Base-by-base conservation (phyloP, 108 stramenopile genomes). In the Cyclotella atomus region DNA sequence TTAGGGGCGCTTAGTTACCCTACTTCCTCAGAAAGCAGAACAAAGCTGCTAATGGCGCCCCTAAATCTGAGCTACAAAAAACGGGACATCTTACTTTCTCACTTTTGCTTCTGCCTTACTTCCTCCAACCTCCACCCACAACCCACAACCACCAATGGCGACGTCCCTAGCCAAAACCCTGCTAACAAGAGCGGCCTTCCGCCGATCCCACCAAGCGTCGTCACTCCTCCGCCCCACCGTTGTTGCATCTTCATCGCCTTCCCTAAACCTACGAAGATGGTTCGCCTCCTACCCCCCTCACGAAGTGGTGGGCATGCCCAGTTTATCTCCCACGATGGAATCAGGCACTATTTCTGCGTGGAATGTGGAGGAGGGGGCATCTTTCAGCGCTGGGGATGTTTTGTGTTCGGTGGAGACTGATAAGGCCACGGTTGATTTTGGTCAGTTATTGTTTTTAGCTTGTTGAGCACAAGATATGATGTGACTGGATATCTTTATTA, bases 341-440 rank as follows among this genome's bases (percentile, higher is more conserved):
- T 70, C 76, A 21, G 98, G 98, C 21, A 85, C 95, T 28, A 94
- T 98, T 55, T 83, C 89, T 43, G 63, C 77, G 12, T 98, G 98
- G 98, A 87, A 83, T 64, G 59, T 93, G 24, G 60, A 84, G 34
- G 94, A 92, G 62, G 98, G 98, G 21, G 93, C 88, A 2, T 56
- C 83, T 24, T 92, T 97, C 71, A 67, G 59, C 44, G 92, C 98
- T 3, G 99, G 99, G 34, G 95, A 96, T 47, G 83, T 93, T n/a
- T 47, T 99, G 43, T 95, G 93, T 75, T 94, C 94, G 20, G 84
- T 99, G 16, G 97, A 99, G 77, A 99, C 99, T 17, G 99, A 99
- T 83, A 99, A 99, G 85, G 98, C 99, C 29, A 97, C 97, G 7
- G 96, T 99, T 24, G 92, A 97, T 47, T 99, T 96, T 84, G 64